These are phyloP conservation scores for Boletus rubropictus DNA, from an alignment of 768 basidiomycete genomes.

Conservation along the genomic window DNA sequence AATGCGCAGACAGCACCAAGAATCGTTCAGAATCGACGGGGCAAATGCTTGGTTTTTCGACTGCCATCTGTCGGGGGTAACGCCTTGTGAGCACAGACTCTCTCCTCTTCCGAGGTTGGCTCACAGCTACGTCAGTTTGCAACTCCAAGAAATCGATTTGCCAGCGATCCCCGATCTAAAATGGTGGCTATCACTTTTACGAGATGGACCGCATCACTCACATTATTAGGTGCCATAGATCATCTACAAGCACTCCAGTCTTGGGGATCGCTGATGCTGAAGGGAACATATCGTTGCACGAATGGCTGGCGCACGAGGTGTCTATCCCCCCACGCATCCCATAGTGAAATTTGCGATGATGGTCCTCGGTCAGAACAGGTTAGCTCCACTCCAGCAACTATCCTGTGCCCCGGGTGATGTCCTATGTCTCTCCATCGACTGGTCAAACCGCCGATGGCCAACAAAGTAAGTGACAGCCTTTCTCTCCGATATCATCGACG, in stretches of 20 bases:
- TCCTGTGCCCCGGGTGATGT: constrained; percentile 47
- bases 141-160: constrained; percentile 62
- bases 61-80: constrained; percentile 31
- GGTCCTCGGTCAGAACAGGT: constrained; percentile 31
- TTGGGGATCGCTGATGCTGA: constrained; percentile 83
- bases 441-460: constrained; percentile 67
- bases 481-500: neutral
- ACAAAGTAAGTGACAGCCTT: constrained; percentile 36
- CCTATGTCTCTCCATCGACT: constrained; percentile 89
- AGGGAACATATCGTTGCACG: constrained; percentile 64
- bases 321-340: neutral
- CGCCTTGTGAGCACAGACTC: constrained; percentile 31
- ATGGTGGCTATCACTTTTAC: constrained; percentile 53
- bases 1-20: neutral
- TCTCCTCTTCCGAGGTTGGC: neutral
- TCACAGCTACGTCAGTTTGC: constrained; percentile 34
- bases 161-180: constrained; percentile 92
- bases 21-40: constrained; percentile 43
- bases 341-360: neutral
- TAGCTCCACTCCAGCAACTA: constrained; percentile 40
- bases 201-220: constrained; percentile 2
- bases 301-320: constrained; percentile 49
- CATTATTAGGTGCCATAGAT: constrained; percentile 53
- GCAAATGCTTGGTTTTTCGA: constrained; percentile 69
- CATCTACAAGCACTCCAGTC: constrained; percentile 36